These are phyloP conservation scores for Blastobotrys buckinghamii DNA, from an alignment of 1,139 yeast species.

Conservation along the genomic window DNA sequence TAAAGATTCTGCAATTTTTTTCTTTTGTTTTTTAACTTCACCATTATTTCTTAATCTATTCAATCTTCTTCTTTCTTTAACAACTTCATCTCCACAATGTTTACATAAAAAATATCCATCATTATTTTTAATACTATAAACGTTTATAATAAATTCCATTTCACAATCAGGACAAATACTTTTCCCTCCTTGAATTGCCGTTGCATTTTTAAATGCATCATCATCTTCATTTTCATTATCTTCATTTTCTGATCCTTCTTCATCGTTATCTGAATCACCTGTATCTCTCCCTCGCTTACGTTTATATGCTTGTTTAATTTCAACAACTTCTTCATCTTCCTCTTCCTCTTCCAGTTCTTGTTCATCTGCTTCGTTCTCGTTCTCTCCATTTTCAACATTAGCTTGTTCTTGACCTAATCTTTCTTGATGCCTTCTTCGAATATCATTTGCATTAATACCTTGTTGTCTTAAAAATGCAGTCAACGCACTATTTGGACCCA, in stretches of 20 bases:
- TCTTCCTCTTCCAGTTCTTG: slow-evolving; percentile 21
- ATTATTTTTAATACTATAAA: slow-evolving; percentile 51
- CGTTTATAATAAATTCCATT: slow-evolving; percentile 50
- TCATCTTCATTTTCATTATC: slow-evolving; percentile 32
- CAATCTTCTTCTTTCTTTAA: slow-evolving; percentile 29
- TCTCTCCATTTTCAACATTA: slow-evolving; percentile 21
- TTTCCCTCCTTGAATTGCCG: slow-evolving; percentile 39
- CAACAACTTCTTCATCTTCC: slow-evolving; percentile 17
- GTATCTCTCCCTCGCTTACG: slow-evolving; percentile 35
- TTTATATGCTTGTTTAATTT: slow-evolving; percentile 28
- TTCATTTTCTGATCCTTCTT: slow-evolving; percentile 34
- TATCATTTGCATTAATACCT: slow-evolving; percentile 80
- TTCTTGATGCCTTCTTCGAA: slow-evolving; percentile 53
- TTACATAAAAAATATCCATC: slow-evolving; percentile 48
- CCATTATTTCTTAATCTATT: slow-evolving; percentile 24
- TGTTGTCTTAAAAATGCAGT: slow-evolving; percentile 49
- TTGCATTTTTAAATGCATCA: slow-evolving; percentile 24
- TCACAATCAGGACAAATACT: slow-evolving; percentile 58
- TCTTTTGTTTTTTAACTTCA: slow-evolving; percentile 65
- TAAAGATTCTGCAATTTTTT: slow-evolving; percentile 76
- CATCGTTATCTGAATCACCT: slow-evolving; percentile 32
- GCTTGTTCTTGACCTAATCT: slow-evolving; percentile 19
- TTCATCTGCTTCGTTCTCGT: slow-evolving; percentile 11
- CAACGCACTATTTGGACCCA: slow-evolving; percentile 38
- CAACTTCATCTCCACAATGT: slow-evolving; percentile 32